Evolutionary conservation across 345 rosid species (phyloP), one percentile per base, ranked within the genome.

Genomic region (Toxicodendron radicans): DNA sequence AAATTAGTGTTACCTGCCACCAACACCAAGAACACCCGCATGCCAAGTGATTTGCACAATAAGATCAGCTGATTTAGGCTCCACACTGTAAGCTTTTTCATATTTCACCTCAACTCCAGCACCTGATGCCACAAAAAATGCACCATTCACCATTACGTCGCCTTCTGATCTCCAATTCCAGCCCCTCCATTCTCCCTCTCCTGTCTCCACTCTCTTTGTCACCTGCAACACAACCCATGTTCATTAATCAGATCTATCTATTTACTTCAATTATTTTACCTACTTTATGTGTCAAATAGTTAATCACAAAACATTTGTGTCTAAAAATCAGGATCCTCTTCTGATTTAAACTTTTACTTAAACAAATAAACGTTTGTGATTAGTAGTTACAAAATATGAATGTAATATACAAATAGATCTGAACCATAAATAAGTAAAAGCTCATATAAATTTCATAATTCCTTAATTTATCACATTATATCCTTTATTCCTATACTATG

Each of bases 161-260:
- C 98, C 97, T 58, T 92, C 97, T 2, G 99, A 95, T 80, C 97
- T 85, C 99, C 99, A 95, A 43, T 92, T 91, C 99, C 99, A 95
- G 7, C 72, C 90, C 57, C 62, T 91, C 99, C 99, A 95, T 0
- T 89, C 77, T 0, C 83, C 91, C 2, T 88, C 92, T 1, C 61
- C 83, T 8, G 99, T 90, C 23, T 95, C 96, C 67, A 95, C 91
- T 75, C 99, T 76, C 79, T 95, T 95, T 0, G 99, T 95, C 18
- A 95, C 99, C 97, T 94, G 83, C 80, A 24, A 58, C 61, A 7
- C 32, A 49, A 41, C 58, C 3, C 18, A 67, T 46, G 51, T 46
- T 46, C 10, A 2, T 9, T 43, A 43, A 57, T n/a, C 17, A 24
- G 2, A n/a, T 7, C 1, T 33, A 16, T 21, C 1, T n/a, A 56